Evolutionary conservation across 164 flowering plant species (phyloP).

Genomic region (Umbellularia californica): DNA sequence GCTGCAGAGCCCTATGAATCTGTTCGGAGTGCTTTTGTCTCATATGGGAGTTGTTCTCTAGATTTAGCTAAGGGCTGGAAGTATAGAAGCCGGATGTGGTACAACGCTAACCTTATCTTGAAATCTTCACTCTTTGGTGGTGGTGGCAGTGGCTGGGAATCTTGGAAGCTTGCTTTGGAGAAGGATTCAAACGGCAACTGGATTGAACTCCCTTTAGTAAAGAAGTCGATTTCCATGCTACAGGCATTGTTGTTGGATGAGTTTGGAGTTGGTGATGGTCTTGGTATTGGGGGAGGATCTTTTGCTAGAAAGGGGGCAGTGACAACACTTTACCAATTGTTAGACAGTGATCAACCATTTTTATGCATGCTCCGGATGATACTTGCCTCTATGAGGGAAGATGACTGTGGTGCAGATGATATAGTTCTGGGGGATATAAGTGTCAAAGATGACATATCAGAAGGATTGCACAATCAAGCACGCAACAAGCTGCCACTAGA

Average conservation of each 20-base stretch:
- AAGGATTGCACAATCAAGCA: conserved; percentile 37
- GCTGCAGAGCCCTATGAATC: conserved; percentile 99
- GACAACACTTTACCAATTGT: conserved; percentile 84
- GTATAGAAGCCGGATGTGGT: conserved; percentile 89
- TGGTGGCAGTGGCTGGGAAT: conserved; percentile 96
- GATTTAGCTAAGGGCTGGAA: conserved; percentile 96
- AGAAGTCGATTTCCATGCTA: conserved; percentile 90
- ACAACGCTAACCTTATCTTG: conserved; percentile 79
- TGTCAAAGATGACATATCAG: conserved; percentile 46
- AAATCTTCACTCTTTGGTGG: conserved; percentile 64
- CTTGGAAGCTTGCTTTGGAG: conserved; percentile 77
- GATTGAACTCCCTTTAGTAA: conserved; percentile 90
- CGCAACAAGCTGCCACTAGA: conserved; percentile 32
- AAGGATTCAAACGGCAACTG: conserved; percentile 84
- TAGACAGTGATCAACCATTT: conserved; percentile 98
- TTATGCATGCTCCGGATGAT: conserved; percentile 98
- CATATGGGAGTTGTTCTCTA: conserved; percentile 86
- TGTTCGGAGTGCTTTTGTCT: conserved; percentile 94
- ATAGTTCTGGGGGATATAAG: conserved; percentile 54
- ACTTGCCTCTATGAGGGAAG: conserved; percentile 96
- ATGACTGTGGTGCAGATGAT: conserved; percentile 75
- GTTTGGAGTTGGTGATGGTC: conserved; percentile 93
- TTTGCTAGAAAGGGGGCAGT: conserved; percentile 99
- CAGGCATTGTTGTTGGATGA: conserved; percentile 91
- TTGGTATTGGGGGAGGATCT: conserved; percentile 96